phyloP scores from a whole-genome alignment of 805 yeast genomes.

The Jamesozyma hellenica region DNA sequence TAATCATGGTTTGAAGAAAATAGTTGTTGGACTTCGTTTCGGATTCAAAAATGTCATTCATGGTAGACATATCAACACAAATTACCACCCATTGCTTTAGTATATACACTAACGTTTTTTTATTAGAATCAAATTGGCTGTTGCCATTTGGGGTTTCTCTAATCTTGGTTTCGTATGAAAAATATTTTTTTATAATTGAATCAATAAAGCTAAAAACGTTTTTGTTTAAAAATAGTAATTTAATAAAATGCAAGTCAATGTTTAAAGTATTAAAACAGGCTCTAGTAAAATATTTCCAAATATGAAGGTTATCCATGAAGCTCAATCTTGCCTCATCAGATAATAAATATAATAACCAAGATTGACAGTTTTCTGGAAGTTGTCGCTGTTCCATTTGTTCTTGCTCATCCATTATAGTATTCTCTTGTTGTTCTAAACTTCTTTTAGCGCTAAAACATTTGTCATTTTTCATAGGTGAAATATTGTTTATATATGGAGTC shows the following conservation, averaged over 20 bases:
- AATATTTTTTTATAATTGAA: constrained; percentile 4
- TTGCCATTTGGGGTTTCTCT: too few species aligned
- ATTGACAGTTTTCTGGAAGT: neutral
- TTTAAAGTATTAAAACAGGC: constrained; percentile 19
- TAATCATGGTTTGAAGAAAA: neutral
- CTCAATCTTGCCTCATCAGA: constrained; percentile 6
- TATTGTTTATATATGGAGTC: constrained; percentile 4
- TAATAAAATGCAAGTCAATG: constrained; percentile 11
- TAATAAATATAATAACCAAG: constrained; percentile 14
- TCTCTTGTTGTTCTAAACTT: neutral
- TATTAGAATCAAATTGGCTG: neutral
- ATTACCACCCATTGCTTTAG: constrained; percentile 1
- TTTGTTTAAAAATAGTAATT: constrained; percentile 8
- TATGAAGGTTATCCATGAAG: constrained; percentile 11
- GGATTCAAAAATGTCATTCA: neutral
- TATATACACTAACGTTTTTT: neutral
- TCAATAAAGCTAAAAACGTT: constrained; percentile 9
- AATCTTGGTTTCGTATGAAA: neutral
- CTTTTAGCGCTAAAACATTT: neutral
- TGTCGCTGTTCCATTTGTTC: neutral
- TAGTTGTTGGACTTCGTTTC: neutral
- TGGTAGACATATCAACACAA: constrained; percentile 1
- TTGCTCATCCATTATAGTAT: too few species aligned
- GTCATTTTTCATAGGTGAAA: constrained; percentile 1
- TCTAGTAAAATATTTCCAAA: constrained; percentile 26